Evolutionary conservation across 176 grass and related monocot species (phyloP).

Genomic region (Aegilops sharonensis): DNA sequence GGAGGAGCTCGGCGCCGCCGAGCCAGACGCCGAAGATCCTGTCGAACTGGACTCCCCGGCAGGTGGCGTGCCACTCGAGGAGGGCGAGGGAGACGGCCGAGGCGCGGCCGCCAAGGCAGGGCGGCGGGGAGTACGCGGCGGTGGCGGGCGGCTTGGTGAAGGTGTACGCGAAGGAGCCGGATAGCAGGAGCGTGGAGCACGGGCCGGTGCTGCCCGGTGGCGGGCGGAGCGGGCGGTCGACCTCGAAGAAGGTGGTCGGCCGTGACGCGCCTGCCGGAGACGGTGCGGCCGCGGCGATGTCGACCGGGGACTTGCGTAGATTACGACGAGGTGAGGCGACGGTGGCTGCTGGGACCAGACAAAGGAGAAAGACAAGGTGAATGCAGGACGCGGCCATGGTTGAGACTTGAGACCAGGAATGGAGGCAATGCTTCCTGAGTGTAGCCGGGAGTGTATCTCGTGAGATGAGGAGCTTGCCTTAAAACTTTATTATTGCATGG

Average conservation of each 20-base stretch:
- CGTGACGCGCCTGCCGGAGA: not conserved
- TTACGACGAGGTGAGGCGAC: no score
- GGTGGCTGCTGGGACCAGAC: no score
- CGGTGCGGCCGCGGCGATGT: not conserved
- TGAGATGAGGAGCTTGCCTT: no score
- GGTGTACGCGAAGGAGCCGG: not conserved
- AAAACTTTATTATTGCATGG: no score
- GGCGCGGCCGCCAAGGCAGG: conserved; percentile 20
- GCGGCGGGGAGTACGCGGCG: not conserved
- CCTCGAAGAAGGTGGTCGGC: not conserved
- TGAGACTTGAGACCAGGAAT: no score
- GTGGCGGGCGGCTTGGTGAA: not conserved
- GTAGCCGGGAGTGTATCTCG: no score
- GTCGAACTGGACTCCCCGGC: not conserved
- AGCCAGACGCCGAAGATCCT: not conserved
- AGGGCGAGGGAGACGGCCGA: conserved; percentile 28
- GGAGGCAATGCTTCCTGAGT: no score
- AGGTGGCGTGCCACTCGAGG: conserved; percentile 47
- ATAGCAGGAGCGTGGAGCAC: not conserved
- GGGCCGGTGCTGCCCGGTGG: not conserved
- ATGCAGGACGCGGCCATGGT: no score
- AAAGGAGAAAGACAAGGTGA: no score
- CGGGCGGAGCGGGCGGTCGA: not conserved
- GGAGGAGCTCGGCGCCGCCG: not conserved
- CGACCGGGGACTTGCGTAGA: no score